Conservation (phyloP, 768 basidiomycete species). For the Boletus sp. region DNA sequence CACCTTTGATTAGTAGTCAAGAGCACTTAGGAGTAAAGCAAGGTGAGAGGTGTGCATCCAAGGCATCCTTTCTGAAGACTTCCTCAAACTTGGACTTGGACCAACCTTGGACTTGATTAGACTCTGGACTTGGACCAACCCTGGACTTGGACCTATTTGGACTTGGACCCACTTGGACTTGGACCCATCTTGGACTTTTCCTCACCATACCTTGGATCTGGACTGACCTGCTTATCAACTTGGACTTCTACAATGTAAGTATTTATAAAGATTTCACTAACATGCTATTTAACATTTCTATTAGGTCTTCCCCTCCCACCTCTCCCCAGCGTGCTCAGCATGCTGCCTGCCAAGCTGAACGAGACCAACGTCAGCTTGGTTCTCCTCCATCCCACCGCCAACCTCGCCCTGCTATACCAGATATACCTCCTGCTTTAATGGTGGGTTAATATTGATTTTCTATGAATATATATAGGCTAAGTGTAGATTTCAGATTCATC, state of each 20-base stretch:
- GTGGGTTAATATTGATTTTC: neutral
- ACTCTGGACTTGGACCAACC: too few species aligned
- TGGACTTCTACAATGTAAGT: neutral
- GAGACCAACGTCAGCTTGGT: neutral
- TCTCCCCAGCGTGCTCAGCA: neutral
- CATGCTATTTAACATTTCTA: accelerated
- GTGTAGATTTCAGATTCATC: neutral
- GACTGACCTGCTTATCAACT: too few species aligned
- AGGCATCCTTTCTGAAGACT: too few species aligned
- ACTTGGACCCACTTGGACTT: too few species aligned
- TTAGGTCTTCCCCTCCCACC: neutral
- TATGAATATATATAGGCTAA: neutral
- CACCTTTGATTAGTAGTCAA: too few species aligned
- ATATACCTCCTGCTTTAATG: neutral
- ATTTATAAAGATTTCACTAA: neutral
- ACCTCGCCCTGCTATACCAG: neutral
- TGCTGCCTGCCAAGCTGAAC: neutral
- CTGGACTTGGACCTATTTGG: too few species aligned
- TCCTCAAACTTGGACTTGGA: too few species aligned
- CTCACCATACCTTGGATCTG: too few species aligned
- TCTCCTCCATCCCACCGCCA: neutral
- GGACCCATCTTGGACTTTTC: too few species aligned
- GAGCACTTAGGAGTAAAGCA: too few species aligned
- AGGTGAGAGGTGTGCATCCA: too few species aligned
- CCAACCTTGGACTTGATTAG: too few species aligned